Evolutionary conservation across 768 basidiomycete genomes (phyloP).

Genomic region (Suillus clintonianus): DNA sequence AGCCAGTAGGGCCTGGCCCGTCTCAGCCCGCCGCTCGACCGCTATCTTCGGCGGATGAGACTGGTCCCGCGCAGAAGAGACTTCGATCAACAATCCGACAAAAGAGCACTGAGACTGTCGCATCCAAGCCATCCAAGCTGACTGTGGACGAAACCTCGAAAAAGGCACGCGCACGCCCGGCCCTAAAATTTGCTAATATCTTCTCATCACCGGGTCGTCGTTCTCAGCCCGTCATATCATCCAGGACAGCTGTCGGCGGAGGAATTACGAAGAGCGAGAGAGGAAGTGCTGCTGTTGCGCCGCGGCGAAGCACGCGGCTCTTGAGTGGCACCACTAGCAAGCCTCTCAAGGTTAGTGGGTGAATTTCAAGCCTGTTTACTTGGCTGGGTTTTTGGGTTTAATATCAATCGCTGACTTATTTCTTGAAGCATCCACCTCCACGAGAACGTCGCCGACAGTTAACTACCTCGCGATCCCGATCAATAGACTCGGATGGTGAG

Average conservation of each 20-base stretch:
- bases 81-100: slow-evolving; percentile 65
- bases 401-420: slow-evolving; percentile 35
- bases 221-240: slow-evolving; percentile 71
- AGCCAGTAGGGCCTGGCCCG: slow-evolving; percentile 40
- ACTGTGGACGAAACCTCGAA: slow-evolving; percentile 71
- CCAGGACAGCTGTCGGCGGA: slow-evolving; percentile 47
- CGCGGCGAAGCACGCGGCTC: slow-evolving; percentile 75
- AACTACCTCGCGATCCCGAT: slow-evolving; percentile 56
- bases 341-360: slow-evolving; percentile 54
- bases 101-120: slow-evolving; percentile 48
- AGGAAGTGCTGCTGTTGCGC: slow-evolving; percentile 44
- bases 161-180: slow-evolving; percentile 92
- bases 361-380: background rate
- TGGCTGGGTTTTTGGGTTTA: slow-evolving; percentile 2
- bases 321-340: slow-evolving; percentile 59
- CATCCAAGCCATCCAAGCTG: slow-evolving; percentile 62
- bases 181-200: slow-evolving; percentile 83
- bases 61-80: slow-evolving; percentile 76
- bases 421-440: slow-evolving; percentile 31
- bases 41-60: slow-evolving; percentile 81
- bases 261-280: slow-evolving; percentile 54
- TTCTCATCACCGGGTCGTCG: slow-evolving; percentile 84
- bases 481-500: slow-evolving; percentile 71
- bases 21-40: slow-evolving; percentile 60
- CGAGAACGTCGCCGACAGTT: slow-evolving; percentile 65